phyloP scores from a whole-genome alignment of 1,139 yeast genomes.

The Meyerozyma smithsonii region DNA sequence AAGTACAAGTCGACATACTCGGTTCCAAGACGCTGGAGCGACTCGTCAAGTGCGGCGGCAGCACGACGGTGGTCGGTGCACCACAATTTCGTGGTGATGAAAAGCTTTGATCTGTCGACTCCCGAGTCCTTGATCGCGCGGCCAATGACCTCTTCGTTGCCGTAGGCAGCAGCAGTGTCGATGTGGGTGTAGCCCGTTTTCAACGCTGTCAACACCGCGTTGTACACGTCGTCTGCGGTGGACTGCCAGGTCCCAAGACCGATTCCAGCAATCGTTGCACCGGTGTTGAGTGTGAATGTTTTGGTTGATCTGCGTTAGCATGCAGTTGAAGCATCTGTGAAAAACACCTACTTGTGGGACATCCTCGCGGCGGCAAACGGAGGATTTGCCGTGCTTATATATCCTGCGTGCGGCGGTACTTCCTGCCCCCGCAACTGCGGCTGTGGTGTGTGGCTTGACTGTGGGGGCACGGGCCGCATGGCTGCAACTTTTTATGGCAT shows the following conservation, averaged over 20 bases:
- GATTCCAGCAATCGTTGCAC: constrained; percentile 14
- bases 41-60: constrained; percentile 52
- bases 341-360: not conserved
- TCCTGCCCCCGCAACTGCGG: not conserved
- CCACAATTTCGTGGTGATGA: constrained; percentile 80
- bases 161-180: constrained; percentile 16
- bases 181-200: constrained; percentile 15
- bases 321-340: not conserved
- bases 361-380: not conserved
- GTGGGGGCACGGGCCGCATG: too few relatives aligned
- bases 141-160: constrained; percentile 15
- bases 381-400: not conserved
- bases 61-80: constrained; percentile 60
- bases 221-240: constrained; percentile 12
- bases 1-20: constrained; percentile 82
- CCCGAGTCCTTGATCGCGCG: constrained; percentile 46
- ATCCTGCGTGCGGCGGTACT: not conserved
- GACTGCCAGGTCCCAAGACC: constrained; percentile 21
- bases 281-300: constrained; percentile 11
- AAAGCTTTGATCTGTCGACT: constrained; percentile 65
- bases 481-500: too few relatives aligned
- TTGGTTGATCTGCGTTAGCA: constrained; percentile 4
- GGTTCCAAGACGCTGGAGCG: constrained; percentile 62
- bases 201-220: constrained; percentile 15
- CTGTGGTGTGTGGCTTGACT: too few relatives aligned